phyloP scores from a whole-genome alignment of 176 grass and related monocot species.

The Dactylis glomerata region DNA sequence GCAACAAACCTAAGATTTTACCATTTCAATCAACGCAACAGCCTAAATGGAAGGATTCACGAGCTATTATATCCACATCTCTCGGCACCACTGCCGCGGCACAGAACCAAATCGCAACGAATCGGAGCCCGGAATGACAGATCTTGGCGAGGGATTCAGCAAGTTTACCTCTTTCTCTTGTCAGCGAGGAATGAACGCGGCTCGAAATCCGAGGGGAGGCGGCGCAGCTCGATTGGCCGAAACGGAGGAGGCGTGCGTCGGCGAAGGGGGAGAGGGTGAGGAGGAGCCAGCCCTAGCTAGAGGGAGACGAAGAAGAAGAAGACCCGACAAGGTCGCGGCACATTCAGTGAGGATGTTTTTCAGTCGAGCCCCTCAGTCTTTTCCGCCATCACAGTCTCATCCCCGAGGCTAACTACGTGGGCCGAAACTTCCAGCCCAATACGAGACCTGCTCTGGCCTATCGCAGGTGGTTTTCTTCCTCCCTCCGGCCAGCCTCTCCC shows the following conservation, averaged over 20 bases:
- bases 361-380: constrained; percentile 2
- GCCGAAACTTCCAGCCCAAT: background rate
- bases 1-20: background rate
- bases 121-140: background rate
- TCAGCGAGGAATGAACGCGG: background rate
- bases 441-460: background rate
- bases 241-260: background rate
- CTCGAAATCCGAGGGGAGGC: background rate
- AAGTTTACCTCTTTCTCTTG: constrained; percentile 7
- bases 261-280: background rate
- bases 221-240: background rate
- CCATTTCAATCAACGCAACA: background rate
- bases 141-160: constrained; percentile 7
- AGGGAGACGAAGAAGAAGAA: background rate
- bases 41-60: background rate
- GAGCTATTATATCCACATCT: background rate
- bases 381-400: background rate
- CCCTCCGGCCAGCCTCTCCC: background rate
- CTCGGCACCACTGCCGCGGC: background rate
- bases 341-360: background rate
- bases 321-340: background rate
- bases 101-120: background rate
- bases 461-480: background rate
- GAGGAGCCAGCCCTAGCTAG: constrained; percentile 1
- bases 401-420: background rate